Conservation (phyloP, 2,329 filamentous ascomycete genomes). For the Thielaviopsis euricoi region DNA sequence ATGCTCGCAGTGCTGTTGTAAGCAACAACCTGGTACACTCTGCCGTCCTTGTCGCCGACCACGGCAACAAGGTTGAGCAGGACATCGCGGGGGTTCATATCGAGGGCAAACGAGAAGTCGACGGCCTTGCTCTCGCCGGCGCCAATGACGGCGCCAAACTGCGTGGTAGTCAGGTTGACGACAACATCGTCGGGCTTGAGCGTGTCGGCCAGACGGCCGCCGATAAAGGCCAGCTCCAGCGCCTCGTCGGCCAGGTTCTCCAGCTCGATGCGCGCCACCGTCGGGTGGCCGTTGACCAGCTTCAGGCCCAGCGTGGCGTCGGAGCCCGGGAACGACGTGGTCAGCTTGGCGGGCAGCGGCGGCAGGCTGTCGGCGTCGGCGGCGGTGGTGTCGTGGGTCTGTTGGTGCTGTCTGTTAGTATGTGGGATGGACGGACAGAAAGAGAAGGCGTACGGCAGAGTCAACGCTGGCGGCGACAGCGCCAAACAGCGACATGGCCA, state of each 20-base stretch:
- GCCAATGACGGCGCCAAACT: constrained; percentile 57
- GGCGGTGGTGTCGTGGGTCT: constrained; percentile 1
- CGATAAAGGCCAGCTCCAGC: constrained; percentile 59
- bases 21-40: constrained; percentile 59
- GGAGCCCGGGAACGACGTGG: constrained; percentile 48
- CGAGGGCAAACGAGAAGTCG: constrained; percentile 71
- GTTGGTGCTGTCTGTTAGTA: not conserved
- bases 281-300: constrained; percentile 82
- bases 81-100: constrained; percentile 86
- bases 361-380: constrained; percentile 3
- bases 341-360: constrained; percentile 23
- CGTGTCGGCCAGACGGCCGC: constrained; percentile 52
- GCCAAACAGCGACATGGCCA: constrained; percentile 52
- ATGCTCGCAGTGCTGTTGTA: constrained; percentile 73
- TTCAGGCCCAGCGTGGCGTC: constrained; percentile 80
- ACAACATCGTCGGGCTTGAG: constrained; percentile 37
- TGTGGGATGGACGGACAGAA: not conserved
- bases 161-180: constrained; percentile 68
- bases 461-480: constrained; percentile 31
- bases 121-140: constrained; percentile 61
- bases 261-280: constrained; percentile 66
- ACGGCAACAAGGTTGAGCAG: constrained; percentile 62
- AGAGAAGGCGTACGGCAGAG: not conserved
- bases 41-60: constrained; percentile 47
- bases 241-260: constrained; percentile 67